phyloP scores from a whole-genome alignment of 192 early-diverging fungal species.

The Polychytrium aggregatum region DNA sequence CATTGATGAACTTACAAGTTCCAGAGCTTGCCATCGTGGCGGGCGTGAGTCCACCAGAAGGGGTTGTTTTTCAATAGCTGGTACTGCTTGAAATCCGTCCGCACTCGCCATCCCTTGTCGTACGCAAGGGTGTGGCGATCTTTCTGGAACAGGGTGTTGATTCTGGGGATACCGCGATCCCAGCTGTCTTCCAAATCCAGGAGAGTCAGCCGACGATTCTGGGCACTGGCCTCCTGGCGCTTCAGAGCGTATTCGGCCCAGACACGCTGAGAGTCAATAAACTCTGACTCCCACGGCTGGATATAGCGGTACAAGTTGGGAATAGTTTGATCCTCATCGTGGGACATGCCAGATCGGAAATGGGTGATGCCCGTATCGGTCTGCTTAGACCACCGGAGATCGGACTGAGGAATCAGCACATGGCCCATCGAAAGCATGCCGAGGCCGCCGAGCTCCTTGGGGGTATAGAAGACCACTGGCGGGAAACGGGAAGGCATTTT shows the following conservation, averaged over 20 bases:
- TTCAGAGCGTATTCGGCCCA: conserved; percentile 99
- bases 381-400: conserved; percentile 92
- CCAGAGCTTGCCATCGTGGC: conserved; percentile 85
- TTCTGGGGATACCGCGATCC: conserved; percentile 97
- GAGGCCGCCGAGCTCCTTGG: conserved; percentile 91
- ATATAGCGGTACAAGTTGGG: conserved; percentile 97
- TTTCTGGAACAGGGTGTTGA: conserved; percentile 97
- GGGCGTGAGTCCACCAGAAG: conserved; percentile 83
- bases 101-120: conserved; percentile 97
- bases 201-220: conserved; percentile 94
- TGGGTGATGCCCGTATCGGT: conserved; percentile 95
- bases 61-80: conserved; percentile 91
- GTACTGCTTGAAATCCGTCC: conserved; percentile 96
- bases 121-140: conserved; percentile 98
- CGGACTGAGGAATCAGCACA: conserved; percentile 93
- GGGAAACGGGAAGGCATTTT: conserved; percentile 98
- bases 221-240: conserved; percentile 89
- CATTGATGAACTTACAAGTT: too few species aligned
- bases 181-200: conserved; percentile 98
- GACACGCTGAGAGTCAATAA: conserved; percentile 96
- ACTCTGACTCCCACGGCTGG: conserved; percentile 98
- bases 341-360: conserved; percentile 96
- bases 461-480: conserved; percentile 78
- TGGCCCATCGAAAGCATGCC: conserved; percentile 99
- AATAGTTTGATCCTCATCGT: conserved; percentile 92